Conservation (phyloP, 495 filamentous ascomycete genomes). For the Penicillium canariense region DNA sequence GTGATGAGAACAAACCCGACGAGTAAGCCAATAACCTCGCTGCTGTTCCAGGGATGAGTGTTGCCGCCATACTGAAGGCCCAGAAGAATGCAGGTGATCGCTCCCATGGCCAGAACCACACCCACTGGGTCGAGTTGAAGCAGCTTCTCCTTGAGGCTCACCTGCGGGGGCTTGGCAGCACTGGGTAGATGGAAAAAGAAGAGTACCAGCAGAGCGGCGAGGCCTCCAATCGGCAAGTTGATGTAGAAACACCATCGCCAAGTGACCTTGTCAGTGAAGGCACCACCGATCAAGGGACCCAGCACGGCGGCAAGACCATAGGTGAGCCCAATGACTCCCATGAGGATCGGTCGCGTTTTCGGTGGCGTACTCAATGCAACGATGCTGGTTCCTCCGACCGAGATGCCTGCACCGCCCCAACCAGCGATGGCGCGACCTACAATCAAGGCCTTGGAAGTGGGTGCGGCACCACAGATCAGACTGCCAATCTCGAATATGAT, state of each 20-base stretch:
- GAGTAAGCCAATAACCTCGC: slow-evolving; percentile 52
- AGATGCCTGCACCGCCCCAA: too few species aligned
- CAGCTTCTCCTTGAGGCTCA: slow-evolving; percentile 33
- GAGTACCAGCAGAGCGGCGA: slow-evolving; percentile 42
- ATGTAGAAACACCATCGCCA: slow-evolving; percentile 66
- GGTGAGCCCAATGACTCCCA: too few species aligned
- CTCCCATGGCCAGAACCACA: slow-evolving; percentile 48
- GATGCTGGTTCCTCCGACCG: too few species aligned
- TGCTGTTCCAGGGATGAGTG: slow-evolving; percentile 53
- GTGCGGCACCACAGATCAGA: too few species aligned
- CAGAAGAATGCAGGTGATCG: slow-evolving; percentile 53
- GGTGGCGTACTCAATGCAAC: too few species aligned
- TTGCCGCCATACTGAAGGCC: slow-evolving; percentile 62
- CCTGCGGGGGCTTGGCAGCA: background rate
- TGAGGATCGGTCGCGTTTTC: too few species aligned
- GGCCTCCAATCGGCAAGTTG: slow-evolving; percentile 60
- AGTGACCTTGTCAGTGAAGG: slow-evolving; percentile 35
- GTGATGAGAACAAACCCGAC: slow-evolving; percentile 12
- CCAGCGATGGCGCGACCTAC: too few species aligned
- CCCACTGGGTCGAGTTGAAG: slow-evolving; percentile 48
- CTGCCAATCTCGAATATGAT: too few species aligned
- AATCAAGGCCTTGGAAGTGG: too few species aligned
- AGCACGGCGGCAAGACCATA: too few species aligned
- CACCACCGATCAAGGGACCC: slow-evolving; percentile 38
- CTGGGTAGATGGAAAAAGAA: slow-evolving; percentile 34